Conservation (phyloP, 768 basidiomycete species). For the Russula foetens region DNA sequence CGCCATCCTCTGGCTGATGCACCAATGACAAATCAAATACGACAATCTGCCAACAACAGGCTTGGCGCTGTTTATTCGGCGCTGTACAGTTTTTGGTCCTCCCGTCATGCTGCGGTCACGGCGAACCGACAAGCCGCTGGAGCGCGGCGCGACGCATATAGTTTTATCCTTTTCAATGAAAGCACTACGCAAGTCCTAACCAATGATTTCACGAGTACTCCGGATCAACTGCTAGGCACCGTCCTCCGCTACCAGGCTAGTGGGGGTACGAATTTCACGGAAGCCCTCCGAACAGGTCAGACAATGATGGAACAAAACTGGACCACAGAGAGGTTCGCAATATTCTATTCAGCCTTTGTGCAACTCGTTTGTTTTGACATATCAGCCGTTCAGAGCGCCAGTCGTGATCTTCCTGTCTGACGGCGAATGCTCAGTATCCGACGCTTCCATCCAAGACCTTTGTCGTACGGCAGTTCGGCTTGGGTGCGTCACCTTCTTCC, state of each 20-base stretch:
- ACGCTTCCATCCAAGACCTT: constrained; percentile 34
- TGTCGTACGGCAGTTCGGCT: constrained; percentile 36
- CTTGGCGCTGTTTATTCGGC: constrained; percentile 53
- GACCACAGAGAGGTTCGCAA: constrained; percentile 40
- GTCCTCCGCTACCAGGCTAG: constrained; percentile 29
- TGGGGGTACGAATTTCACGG: constrained; percentile 38
- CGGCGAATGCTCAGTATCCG: constrained; percentile 37
- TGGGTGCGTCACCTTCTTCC: constrained; percentile 29
- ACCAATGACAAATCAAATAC: constrained; percentile 33
- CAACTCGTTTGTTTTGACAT: not conserved
- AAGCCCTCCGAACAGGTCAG: constrained; percentile 33
- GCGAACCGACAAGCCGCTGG: constrained; percentile 21
- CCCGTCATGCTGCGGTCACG: constrained; percentile 36
- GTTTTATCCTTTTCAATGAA: constrained; percentile 40
- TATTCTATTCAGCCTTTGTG: not conserved
- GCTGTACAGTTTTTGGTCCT: constrained; percentile 43
- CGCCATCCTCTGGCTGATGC: constrained; percentile 37
- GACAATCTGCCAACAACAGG: constrained; percentile 34
- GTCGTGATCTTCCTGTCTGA: constrained; percentile 52
- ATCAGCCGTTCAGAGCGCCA: constrained; percentile 31
- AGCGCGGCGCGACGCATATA: constrained; percentile 45
- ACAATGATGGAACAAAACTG: constrained; percentile 37
- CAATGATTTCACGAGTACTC: constrained; percentile 40
- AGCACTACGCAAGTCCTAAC: constrained; percentile 22
- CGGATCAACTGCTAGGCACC: constrained; percentile 35